Base-by-base conservation (phyloP, 2,329 filamentous ascomycete genomes). In the Colletotrichum ledebouriae region DNA sequence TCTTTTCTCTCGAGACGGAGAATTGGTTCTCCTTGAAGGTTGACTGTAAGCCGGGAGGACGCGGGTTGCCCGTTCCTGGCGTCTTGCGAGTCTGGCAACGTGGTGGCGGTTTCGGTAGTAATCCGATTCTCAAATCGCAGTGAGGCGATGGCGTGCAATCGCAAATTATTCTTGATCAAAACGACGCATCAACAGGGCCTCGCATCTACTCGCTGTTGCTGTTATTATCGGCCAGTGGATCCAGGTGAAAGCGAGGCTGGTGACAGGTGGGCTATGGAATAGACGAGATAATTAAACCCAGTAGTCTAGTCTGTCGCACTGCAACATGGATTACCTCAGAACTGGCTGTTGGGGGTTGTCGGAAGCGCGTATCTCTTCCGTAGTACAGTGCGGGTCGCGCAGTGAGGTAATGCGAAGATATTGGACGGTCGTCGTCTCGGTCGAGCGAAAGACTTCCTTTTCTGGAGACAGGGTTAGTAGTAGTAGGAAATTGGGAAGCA, bases 51-150 rank as follows among this genome's bases (percentile, higher is more conserved):
- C 76, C 79, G 79, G 77, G 78, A 75, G 78, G 80, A 80, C 77
- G 78, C 50, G 75, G 80, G 78, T 77, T 78, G 78, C 79, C 81
- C 81, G 78, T 80, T 77, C 76, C 77, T 80, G 74, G 78, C 73
- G 72, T 82, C 79, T 76, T 78, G 81, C 75, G 75, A 77, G 73
- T 79, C 77, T 76, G 82, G 85, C 84, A 85, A 82, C 80, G 80
- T 86, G 83, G 78, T 77, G 79, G 77, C 74, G 74, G 74, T 71
- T 63, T 59, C 17, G 15, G 50, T n/a, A 59, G 50, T 22, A 39
- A 34, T 49, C 57, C 15, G n/a, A 34, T 29, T n/a, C 25, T 57
- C 56, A 42, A 37, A 41, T 62, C 63, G 62, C 29, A n/a, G 34
- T 34, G 25, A 53, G 49, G 52, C 25, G 44, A 12, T 17, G 52